phyloP scores from a whole-genome alignment of 1,284 basidiomycete genomes.

The Mycena citricolor region DNA sequence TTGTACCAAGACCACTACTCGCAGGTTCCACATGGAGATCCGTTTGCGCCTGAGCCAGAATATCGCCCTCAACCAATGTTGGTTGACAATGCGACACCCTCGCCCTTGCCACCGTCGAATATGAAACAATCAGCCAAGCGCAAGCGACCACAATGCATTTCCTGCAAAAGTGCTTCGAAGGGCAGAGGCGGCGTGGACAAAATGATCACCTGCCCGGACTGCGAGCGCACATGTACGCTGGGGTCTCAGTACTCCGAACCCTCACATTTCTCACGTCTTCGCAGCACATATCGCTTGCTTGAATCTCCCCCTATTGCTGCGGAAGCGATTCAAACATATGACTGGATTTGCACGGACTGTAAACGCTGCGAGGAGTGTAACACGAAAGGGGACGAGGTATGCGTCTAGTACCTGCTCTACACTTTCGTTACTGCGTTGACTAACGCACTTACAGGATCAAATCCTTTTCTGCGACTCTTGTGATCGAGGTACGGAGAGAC shows the following conservation, averaged over 20 bases:
- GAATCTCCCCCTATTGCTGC: constrained; percentile 50
- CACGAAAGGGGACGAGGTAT: constrained; percentile 87
- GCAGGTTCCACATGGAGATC: constrained; percentile 76
- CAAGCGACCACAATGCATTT: constrained; percentile 68
- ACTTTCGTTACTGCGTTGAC: constrained; percentile 10
- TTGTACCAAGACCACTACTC: constrained; percentile 49
- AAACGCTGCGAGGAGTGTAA: constrained; percentile 91
- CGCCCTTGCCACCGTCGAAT: constrained; percentile 39
- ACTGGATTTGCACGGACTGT: constrained; percentile 92
- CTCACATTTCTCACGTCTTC: constrained; percentile 15
- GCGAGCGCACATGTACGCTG: constrained; percentile 49
- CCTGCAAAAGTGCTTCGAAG: constrained; percentile 56
- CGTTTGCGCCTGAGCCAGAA: constrained; percentile 65
- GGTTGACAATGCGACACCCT: constrained; percentile 28
- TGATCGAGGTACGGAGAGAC: constrained; percentile 69
- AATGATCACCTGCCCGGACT: constrained; percentile 73
- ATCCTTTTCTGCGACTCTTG: constrained; percentile 94
- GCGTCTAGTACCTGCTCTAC: constrained; percentile 34
- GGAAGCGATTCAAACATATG: constrained; percentile 61
- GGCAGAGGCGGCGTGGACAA: constrained; percentile 58
- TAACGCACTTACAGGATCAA: constrained; percentile 52
- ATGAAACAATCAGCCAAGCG: constrained; percentile 51
- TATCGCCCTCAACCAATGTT: constrained; percentile 50
- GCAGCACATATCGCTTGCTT: constrained; percentile 82
- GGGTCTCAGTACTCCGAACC: constrained; percentile 10